Evolutionary conservation across 768 basidiomycete genomes (phyloP).

Genomic region (Kondoa malvinella): DNA sequence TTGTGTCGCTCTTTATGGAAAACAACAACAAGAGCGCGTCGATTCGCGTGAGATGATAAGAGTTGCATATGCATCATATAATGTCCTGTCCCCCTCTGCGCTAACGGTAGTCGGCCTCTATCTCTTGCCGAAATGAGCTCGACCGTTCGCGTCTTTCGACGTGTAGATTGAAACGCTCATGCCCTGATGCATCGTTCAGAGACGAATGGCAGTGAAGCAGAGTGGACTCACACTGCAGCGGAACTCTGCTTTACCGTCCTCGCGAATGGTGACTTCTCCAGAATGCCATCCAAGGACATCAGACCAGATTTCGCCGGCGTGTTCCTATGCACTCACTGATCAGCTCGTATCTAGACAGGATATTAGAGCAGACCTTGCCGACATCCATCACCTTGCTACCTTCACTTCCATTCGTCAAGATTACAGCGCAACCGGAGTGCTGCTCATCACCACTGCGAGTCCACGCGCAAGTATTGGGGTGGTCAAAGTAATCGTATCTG

Average conservation of each 20-base stretch:
- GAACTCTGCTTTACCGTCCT: conserved; percentile 39
- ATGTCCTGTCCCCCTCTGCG: not conserved
- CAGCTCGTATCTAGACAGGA: too few species aligned
- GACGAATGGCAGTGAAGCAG: conserved; percentile 13
- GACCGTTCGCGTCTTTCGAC: not conserved
- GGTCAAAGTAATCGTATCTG: conserved; percentile 33
- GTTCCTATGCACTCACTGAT: too few species aligned
- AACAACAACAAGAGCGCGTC: too few species aligned
- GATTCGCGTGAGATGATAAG: too few species aligned
- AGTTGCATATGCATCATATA: not conserved
- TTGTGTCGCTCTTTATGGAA: not conserved
- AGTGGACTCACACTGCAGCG: conserved; percentile 32
- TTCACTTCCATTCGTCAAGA: conserved; percentile 28
- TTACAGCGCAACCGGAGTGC: conserved; percentile 33
- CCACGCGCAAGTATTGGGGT: conserved; percentile 36
- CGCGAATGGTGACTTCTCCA: conserved; percentile 34
- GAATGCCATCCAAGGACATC: conserved; percentile 38
- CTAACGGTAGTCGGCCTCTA: not conserved
- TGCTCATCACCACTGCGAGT: conserved; percentile 32
- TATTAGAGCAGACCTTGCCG: too few species aligned
- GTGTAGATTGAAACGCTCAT: not conserved
- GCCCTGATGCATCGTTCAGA: not conserved
- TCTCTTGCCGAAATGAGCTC: not conserved
- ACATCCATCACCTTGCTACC: conserved; percentile 35
- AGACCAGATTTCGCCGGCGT: conserved; percentile 38